Evolutionary conservation across 225 moss, liverwort and hornwort genomes (phyloP), one percentile per base, ranked within the genome.

Genomic region (Polytrichum formosum): DNA sequence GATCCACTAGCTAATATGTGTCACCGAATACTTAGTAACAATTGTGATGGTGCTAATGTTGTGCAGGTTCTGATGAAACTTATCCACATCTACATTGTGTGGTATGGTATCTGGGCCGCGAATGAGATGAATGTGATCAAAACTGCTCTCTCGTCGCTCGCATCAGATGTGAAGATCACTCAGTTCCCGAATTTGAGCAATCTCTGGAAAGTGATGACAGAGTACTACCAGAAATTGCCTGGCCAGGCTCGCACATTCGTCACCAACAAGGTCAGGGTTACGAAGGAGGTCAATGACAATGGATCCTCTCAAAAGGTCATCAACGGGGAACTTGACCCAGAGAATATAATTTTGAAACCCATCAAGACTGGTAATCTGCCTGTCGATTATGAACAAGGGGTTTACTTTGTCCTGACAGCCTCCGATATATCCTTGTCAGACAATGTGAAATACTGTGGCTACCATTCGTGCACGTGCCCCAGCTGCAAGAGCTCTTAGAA

Each of bases 161-260:
- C 60, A 46, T 16, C 46, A 3, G 46, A 46, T 46, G 46, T 16
- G 46, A 13, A 46, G 46, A 46, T 46, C 16, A 61, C 6, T 5
- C 21, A 61, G 21, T 61, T 22, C 21, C 60, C 60, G 13, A 61
- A 61, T 61, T 61, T 61, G 60, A 61, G 60, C 6, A 61, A 61
- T 22, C 21, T 61, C 5, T 61, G 60, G 60, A n/a, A 21, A 6
- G 21, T 61, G 60, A 61, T 61, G 60, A 61, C 21, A 13, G 21
- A 61, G 17, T 22, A 61, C 26, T 61, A 61, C 21, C 21, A 61
- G 21, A 7, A 61, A 22, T 2, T 61, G 60, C 60, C 60, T 61
- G 60, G 60, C 21, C 20, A 61, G 60, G 60, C 21, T 61, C 60
- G 60, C 21, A 61, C 60, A 22, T 61, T 61, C 60, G 60, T 61